Evolutionary conservation across 2,329 filamentous ascomycete species (phyloP).

Genomic region (Sarocladium oryzae): DNA sequence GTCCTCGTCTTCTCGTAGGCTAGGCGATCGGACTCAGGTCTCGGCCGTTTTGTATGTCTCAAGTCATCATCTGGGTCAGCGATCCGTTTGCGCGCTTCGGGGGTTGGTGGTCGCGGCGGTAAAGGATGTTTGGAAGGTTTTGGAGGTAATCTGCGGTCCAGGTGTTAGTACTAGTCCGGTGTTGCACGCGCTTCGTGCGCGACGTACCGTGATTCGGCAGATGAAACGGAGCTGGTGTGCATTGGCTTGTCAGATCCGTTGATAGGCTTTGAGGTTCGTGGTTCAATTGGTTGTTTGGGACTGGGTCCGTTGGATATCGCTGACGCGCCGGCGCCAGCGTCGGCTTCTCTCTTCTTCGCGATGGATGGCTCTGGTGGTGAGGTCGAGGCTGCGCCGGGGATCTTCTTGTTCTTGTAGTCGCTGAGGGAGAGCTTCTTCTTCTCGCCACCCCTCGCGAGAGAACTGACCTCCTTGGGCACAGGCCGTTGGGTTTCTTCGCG

Average conservation of each 20-base stretch:
- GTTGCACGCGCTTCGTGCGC: constrained; percentile 14
- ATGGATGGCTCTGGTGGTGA: constrained; percentile 30
- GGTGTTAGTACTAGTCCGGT: constrained; percentile 13
- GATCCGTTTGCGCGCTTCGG: constrained; percentile 40
- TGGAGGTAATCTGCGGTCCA: constrained; percentile 24
- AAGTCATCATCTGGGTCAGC: constrained; percentile 37
- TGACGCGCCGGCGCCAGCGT: constrained; percentile 13
- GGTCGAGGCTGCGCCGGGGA: constrained; percentile 22
- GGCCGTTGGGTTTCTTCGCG: constrained; percentile 44
- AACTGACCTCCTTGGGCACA: constrained; percentile 28
- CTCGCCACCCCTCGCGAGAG: constrained; percentile 33
- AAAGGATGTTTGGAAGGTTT: constrained; percentile 28
- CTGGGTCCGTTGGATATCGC: constrained; percentile 3
- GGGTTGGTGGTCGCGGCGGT: constrained; percentile 32
- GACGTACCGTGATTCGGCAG: constrained; percentile 8
- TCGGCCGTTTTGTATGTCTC: constrained; percentile 40
- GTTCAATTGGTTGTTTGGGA: constrained; percentile 8
- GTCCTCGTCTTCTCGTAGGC: neutral
- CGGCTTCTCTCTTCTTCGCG: constrained; percentile 24
- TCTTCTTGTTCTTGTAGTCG: constrained; percentile 53
- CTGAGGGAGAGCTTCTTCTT: constrained; percentile 53
- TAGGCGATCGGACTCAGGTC: constrained; percentile 26
- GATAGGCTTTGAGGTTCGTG: neutral
- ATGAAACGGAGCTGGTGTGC: constrained; percentile 17
- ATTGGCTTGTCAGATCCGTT: constrained; percentile 17